These are phyloP conservation scores for Sporothrix globosa DNA, from an alignment of 2,329 filamentous ascomycete species.

Conservation along the genomic window DNA sequence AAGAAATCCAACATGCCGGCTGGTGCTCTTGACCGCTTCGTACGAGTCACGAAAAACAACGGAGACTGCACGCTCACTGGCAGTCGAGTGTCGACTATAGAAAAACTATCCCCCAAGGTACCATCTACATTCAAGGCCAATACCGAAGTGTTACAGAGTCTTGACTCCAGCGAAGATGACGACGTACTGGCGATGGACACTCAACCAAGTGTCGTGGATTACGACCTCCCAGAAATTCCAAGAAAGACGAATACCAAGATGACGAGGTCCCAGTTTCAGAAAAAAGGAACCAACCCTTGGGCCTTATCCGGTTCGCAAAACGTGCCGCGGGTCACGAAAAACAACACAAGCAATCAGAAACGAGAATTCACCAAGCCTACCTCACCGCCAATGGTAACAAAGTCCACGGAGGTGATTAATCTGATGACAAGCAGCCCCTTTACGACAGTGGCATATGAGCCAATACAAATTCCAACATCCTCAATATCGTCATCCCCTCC, in stretches of 20 bases:
- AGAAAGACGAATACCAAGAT: not conserved
- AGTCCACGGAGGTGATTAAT: slow-evolving; percentile 7
- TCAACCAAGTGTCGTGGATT: not conserved
- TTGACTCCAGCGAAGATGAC: slow-evolving; percentile 16
- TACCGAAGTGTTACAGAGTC: not conserved
- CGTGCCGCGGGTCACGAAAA: slow-evolving; percentile 28
- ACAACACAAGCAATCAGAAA: not conserved
- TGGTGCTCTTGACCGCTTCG: slow-evolving; percentile 47
- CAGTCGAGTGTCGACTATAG: not conserved
- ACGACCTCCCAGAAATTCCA: not conserved
- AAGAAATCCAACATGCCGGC: slow-evolving; percentile 34
- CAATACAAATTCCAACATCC: slow-evolving; percentile 6
- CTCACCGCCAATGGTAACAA: not conserved
- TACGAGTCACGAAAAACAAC: slow-evolving; percentile 45
- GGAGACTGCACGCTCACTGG: not conserved
- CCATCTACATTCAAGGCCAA: not conserved
- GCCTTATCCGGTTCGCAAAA: slow-evolving; percentile 22
- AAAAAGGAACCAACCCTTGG: slow-evolving; percentile 30
- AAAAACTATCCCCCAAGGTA: not conserved
- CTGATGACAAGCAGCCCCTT: slow-evolving; percentile 29
- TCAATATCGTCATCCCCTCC: not conserved
- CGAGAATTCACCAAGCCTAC: not conserved
- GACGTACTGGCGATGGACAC: not conserved
- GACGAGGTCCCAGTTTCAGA: not conserved
- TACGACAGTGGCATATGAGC: not conserved